These are phyloP conservation scores for Raphanus hybrid DNA, from an alignment of 441 rosid species.

Conservation along the genomic window DNA sequence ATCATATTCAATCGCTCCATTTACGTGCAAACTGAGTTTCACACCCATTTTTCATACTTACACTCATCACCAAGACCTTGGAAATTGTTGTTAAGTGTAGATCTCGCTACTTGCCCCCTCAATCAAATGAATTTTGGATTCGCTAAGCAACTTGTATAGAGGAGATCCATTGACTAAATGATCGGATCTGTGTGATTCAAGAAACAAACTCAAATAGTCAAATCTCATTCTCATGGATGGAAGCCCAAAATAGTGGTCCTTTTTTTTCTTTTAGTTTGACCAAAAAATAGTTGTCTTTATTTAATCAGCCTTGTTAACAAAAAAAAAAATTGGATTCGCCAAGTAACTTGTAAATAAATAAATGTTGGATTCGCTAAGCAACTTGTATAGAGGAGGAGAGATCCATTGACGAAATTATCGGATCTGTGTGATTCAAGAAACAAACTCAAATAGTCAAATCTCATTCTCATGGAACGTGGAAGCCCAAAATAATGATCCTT, in stretches of 20 bases:
- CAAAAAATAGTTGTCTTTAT: too few relatives aligned
- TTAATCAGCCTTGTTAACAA: too few relatives aligned
- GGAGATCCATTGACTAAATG: background rate
- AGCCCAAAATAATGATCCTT: too few relatives aligned
- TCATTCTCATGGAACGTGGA: too few relatives aligned
- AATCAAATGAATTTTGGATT: background rate
- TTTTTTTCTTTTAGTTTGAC: too few relatives aligned
- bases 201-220: constrained; percentile 4
- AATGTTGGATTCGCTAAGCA: background rate
- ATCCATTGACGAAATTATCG: background rate
- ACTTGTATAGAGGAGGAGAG: background rate
- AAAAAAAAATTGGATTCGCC: too few relatives aligned
- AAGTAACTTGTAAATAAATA: too few relatives aligned
- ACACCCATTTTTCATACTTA: background rate
- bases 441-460: constrained; percentile 7
- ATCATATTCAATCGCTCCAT: too few relatives aligned
- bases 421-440: constrained; percentile 1
- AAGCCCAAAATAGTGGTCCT: background rate
- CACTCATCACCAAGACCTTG: background rate
- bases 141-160: background rate
- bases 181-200: constrained; percentile 1
- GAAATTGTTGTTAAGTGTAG: background rate
- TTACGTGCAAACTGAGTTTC: background rate
- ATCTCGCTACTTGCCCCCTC: too few relatives aligned
- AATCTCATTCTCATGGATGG: background rate